These are phyloP conservation scores for Penicillium nucicola DNA, from an alignment of 495 filamentous ascomycete species.

Conservation along the genomic window DNA sequence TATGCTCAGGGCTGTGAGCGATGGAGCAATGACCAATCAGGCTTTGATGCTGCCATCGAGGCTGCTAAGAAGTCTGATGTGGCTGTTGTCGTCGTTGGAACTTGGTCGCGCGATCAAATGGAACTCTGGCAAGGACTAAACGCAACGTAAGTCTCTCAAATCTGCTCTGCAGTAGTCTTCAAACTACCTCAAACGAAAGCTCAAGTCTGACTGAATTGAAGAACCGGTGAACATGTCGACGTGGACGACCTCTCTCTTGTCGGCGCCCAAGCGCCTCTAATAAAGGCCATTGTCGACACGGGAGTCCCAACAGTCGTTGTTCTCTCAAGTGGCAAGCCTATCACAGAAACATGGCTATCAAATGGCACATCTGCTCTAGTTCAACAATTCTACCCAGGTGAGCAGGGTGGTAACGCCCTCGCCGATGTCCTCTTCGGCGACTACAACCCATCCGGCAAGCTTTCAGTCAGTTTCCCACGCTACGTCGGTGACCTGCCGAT, in stretches of 20 bases:
- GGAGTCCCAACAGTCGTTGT: constrained; percentile 68
- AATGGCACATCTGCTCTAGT: constrained; percentile 55
- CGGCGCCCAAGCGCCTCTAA: constrained; percentile 64
- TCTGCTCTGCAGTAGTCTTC: not conserved
- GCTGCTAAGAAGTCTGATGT: constrained; percentile 64
- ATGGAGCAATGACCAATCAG: constrained; percentile 66
- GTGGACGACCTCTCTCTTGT: constrained; percentile 59
- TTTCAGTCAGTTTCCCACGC: constrained; percentile 64
- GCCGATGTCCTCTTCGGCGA: constrained; percentile 67
- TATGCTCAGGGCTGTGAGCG: constrained; percentile 69
- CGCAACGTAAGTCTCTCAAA: constrained; percentile 44
- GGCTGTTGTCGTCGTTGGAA: constrained; percentile 69
- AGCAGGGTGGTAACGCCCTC: constrained; percentile 59
- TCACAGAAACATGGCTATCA: constrained; percentile 67
- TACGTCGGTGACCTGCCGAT: constrained; percentile 63
- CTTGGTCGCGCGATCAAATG: constrained; percentile 68
- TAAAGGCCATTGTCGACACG: constrained; percentile 60
- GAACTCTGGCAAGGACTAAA: constrained; percentile 67
- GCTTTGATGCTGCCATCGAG: constrained; percentile 58
- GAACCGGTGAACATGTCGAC: constrained; percentile 71
- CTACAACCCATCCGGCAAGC: constrained; percentile 63
- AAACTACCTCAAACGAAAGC: not conserved
- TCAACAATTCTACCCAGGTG: constrained; percentile 70
- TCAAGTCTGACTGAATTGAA: constrained; percentile 14
- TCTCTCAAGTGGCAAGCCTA: constrained; percentile 65